Base-by-base conservation (phyloP, 495 filamentous ascomycete genomes). In the Penicillium samsonianum region DNA sequence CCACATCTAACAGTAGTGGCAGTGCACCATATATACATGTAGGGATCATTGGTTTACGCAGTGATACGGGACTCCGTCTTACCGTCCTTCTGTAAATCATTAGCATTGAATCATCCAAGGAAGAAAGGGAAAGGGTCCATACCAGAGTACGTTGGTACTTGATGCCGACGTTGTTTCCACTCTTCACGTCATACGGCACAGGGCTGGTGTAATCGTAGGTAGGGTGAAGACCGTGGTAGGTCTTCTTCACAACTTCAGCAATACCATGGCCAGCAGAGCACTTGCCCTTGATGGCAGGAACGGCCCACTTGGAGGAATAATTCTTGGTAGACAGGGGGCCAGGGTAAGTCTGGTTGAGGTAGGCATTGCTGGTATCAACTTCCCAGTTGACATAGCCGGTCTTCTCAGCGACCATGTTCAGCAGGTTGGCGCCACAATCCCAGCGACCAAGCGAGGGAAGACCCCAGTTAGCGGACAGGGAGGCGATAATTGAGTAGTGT, bases 341-440 rank as follows among this genome's bases (percentile, higher is more conserved):
- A 26, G 77, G 76, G 60, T 78, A 78, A 16, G 76, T 77, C 59
- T 73, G 61, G 62, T 81, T 82, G 17, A 81, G 48, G 54, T 58
- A 75, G 20, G 78, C 62, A 33, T 76, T 72, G 30, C 57, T 70
- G 33, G 65, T 69, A 54, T 81, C 72, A 33, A 81, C 76, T 3
- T 75, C 55, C 49, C 70, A 78, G 65, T 82, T 88, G 35, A 68
- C 57, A 64, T 86, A 87, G 40, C 81, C 82, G 4, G 80, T 80
- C 62, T 75, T 74, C 33, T 83, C 76, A 9, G 84, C 82, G 19
- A 87, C 82, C n/a, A 84, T 67, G 30, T 80, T 64, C 54, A 89
- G 83, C 19, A 89, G 74, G 55, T 90, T 90, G 30, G 87, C 87
- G 55, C 86, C 86, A 41, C 86, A 86, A 61, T 90, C 87, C 74